Conservation (phyloP, 352 stramenopile species). For the Phytopythium ostracodes region DNA sequence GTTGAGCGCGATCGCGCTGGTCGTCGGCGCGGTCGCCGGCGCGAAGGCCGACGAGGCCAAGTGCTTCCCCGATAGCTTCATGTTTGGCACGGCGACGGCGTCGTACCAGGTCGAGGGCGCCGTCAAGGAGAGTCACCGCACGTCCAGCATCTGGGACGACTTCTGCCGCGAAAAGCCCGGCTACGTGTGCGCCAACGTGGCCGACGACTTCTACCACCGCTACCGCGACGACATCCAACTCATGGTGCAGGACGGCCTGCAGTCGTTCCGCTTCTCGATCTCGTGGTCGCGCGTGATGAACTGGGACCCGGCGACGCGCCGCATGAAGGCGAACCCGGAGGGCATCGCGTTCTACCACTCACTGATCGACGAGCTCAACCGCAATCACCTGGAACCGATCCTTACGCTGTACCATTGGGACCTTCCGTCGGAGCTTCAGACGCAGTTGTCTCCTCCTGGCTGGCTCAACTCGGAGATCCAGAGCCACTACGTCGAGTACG, state of each 20-base stretch:
- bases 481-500: slow-evolving; percentile 80
- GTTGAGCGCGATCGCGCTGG: not conserved
- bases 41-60: slow-evolving; percentile 7
- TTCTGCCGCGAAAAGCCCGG: slow-evolving; percentile 67
- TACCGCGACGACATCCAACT: slow-evolving; percentile 81
- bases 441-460: slow-evolving; percentile 62
- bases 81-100: slow-evolving; percentile 79
- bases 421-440: slow-evolving; percentile 85
- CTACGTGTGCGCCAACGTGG: slow-evolving; percentile 75
- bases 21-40: not conserved
- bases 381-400: slow-evolving; percentile 82
- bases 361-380: slow-evolving; percentile 21
- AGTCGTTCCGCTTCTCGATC: slow-evolving; percentile 74
- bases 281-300: slow-evolving; percentile 31
- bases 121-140: slow-evolving; percentile 59
- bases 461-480: slow-evolving; percentile 61
- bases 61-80: slow-evolving; percentile 50
- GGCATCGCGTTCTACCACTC: slow-evolving; percentile 30
- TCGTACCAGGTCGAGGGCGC: slow-evolving; percentile 91
- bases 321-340: slow-evolving; percentile 18
- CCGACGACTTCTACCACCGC: slow-evolving; percentile 85
- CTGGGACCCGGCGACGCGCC: slow-evolving; percentile 14
- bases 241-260: slow-evolving; percentile 84
- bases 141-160: slow-evolving; percentile 90
- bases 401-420: slow-evolving; percentile 98